Percentiles rank a stretch among this genome's conserved stretches.
Evolutionary conservation across 805 yeast genomes (phyloP).

Genomic region (Metschnikowia sp.): DNA sequence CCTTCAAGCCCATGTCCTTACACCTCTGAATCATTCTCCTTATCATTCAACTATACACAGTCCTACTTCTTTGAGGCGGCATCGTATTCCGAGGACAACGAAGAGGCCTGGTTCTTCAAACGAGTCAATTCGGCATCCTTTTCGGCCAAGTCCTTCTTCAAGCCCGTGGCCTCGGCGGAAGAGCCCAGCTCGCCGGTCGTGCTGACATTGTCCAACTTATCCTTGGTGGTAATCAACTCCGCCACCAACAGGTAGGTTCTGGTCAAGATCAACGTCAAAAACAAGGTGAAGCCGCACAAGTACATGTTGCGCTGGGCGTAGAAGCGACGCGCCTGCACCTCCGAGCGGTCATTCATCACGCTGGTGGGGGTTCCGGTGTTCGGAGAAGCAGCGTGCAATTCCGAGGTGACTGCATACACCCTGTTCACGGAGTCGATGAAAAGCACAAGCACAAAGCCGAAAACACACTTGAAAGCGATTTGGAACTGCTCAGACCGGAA

Average conservation of each 20-base stretch:
- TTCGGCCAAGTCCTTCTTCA: conserved; percentile 45
- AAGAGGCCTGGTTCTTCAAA: conserved; percentile 69
- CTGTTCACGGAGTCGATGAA: conserved; percentile 88
- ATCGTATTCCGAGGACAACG: conserved; percentile 64
- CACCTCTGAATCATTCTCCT: too few relatives aligned
- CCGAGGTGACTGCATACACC: conserved; percentile 65
- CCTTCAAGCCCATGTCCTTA: too few relatives aligned
- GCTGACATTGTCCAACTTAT: conserved; percentile 43
- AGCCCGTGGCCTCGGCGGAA: conserved; percentile 38
- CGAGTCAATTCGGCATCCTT: conserved; percentile 64
- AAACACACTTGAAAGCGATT: conserved; percentile 73
- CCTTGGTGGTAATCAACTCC: conserved; percentile 66
- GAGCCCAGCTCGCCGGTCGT: conserved; percentile 22
- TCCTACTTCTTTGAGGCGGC: conserved; percentile 18
- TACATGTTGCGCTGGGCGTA: conserved; percentile 97
- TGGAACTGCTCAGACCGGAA: conserved; percentile 69
- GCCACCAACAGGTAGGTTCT: conserved; percentile 81
- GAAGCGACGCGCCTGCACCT: conserved; percentile 85
- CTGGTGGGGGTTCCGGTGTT: conserved; percentile 14
- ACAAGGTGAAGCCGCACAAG: conserved; percentile 91
- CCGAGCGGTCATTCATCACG: conserved; percentile 61
- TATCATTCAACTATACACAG: neutral
- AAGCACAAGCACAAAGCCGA: conserved; percentile 78
- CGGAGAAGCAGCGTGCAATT: conserved; percentile 41
- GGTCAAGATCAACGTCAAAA: conserved; percentile 78